These are phyloP conservation scores for Kwoniella europaea DNA, from an alignment of 768 basidiomycete species.

Conservation along the genomic window DNA sequence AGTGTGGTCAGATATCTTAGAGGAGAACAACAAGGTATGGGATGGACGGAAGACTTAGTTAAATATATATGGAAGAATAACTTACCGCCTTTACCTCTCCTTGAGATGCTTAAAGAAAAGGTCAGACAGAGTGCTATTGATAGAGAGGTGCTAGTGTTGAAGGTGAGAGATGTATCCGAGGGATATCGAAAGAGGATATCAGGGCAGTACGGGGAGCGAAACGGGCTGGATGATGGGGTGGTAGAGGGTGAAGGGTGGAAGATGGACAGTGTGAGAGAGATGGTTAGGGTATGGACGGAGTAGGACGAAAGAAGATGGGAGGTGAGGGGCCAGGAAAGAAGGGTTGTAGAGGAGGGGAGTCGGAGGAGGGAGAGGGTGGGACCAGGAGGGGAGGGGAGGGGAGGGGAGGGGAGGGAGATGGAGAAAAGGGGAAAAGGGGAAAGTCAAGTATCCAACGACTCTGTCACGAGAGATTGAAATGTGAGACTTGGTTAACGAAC, in stretches of 20 bases:
- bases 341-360: background rate
- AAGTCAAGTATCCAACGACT: too few relatives aligned
- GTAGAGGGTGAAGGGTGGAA: slow-evolving; percentile 36
- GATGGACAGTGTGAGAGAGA: slow-evolving; percentile 30
- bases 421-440: background rate
- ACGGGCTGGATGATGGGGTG: background rate
- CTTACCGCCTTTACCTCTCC: slow-evolving; percentile 30
- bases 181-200: slow-evolving; percentile 23
- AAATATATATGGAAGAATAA: slow-evolving; percentile 24
- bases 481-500: too few relatives aligned
- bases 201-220: background rate
- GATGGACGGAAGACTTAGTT: slow-evolving; percentile 13
- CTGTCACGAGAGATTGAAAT: too few relatives aligned
- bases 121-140: slow-evolving; percentile 16
- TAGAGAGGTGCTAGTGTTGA: slow-evolving; percentile 14
- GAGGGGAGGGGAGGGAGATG: too few relatives aligned
- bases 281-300: slow-evolving; percentile 27
- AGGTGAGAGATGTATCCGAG: slow-evolving; percentile 31
- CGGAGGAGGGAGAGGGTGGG: background rate
- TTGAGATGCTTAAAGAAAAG: slow-evolving; percentile 21
- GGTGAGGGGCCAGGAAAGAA: background rate
- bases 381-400: background rate
- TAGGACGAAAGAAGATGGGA: background rate
- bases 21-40: slow-evolving; percentile 1
- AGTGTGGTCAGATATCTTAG: background rate